phyloP scores from a whole-genome alignment of 176 grass and related monocot genomes.

The Elaeis guineensis region DNA sequence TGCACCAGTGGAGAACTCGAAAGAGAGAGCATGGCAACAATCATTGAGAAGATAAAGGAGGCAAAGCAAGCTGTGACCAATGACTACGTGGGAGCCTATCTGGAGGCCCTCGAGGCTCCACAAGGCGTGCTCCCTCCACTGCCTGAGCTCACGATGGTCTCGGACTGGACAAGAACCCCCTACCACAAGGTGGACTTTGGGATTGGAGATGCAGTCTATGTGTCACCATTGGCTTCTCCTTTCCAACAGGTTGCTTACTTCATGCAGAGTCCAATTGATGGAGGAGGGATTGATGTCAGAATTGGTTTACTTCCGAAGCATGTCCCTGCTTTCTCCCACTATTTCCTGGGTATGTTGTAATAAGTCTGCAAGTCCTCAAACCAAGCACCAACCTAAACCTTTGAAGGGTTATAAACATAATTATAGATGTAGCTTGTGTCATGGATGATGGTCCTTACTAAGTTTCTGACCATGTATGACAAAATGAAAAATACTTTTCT shows the following conservation, averaged over 20 bases:
- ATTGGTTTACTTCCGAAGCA: slow-evolving; percentile 16
- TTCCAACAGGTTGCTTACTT: slow-evolving; percentile 14
- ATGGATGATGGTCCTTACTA: too few species aligned
- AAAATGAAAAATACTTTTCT: too few species aligned
- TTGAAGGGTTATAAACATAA: too few species aligned
- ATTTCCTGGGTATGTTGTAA: slow-evolving; percentile 1
- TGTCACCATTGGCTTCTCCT: slow-evolving; percentile 8
- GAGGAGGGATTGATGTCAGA: slow-evolving; percentile 16
- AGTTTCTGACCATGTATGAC: too few species aligned
- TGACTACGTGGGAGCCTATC: neutral
- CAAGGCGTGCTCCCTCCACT: slow-evolving; percentile 3
- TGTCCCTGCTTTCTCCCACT: slow-evolving; percentile 6
- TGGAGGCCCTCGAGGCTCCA: slow-evolving; percentile 11
- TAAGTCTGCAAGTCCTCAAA: too few species aligned
- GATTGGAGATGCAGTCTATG: slow-evolving; percentile 1
- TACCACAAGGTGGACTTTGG: slow-evolving; percentile 19
- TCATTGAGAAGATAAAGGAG: slow-evolving; percentile 6
- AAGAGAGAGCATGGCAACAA: neutral
- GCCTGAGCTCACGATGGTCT: slow-evolving; percentile 20
- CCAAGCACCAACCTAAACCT: too few species aligned
- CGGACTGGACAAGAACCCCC: slow-evolving; percentile 20
- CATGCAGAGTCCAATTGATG: slow-evolving; percentile 16
- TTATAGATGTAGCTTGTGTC: too few species aligned
- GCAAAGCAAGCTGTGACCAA: slow-evolving; percentile 7
- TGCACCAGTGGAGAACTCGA: slow-evolving; percentile 13